These are phyloP conservation scores for Microglena sp. DNA, from an alignment of 139 green algal species.

Conservation along the genomic window DNA sequence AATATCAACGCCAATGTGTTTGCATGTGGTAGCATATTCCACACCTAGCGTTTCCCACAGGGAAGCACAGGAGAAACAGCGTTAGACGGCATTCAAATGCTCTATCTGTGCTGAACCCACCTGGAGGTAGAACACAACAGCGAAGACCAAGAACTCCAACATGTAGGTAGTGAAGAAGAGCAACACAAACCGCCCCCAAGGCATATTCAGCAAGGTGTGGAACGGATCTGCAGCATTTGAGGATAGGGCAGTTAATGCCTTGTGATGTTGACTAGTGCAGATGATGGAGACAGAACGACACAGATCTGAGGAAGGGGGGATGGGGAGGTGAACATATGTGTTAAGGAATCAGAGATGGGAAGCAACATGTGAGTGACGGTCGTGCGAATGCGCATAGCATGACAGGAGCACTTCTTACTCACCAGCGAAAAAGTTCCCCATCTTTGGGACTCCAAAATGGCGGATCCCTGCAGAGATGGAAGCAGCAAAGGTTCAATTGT, in stretches of 20 bases:
- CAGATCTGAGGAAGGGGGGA: too few species aligned
- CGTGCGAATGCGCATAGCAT: neutral
- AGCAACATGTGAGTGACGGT: too few species aligned
- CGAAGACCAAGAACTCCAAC: slow-evolving; percentile 23
- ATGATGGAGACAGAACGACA: too few species aligned
- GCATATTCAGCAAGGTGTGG: slow-evolving; percentile 46
- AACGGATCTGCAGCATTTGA: slow-evolving; percentile 33
- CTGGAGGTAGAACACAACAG: slow-evolving; percentile 18
- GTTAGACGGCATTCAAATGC: neutral
- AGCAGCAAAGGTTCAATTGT: too few species aligned
- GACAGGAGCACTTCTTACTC: neutral
- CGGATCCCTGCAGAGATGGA: too few species aligned
- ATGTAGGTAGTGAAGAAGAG: slow-evolving; percentile 44
- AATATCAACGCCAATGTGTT: too few species aligned
- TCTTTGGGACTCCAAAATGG: slow-evolving; percentile 31
- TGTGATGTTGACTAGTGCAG: neutral
- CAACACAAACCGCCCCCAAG: slow-evolving; percentile 39
- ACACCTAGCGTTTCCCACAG: too few species aligned
- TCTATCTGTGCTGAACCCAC: neutral
- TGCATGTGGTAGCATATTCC: too few species aligned
- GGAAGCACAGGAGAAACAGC: neutral
- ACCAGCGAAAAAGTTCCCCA: slow-evolving; percentile 15
- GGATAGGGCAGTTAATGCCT: neutral
- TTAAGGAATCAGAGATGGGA: too few species aligned
- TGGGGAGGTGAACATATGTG: too few species aligned